These are phyloP conservation scores for Cupressus sempervirens DNA, from an alignment of 75 land plant species.

Conservation along the genomic window DNA sequence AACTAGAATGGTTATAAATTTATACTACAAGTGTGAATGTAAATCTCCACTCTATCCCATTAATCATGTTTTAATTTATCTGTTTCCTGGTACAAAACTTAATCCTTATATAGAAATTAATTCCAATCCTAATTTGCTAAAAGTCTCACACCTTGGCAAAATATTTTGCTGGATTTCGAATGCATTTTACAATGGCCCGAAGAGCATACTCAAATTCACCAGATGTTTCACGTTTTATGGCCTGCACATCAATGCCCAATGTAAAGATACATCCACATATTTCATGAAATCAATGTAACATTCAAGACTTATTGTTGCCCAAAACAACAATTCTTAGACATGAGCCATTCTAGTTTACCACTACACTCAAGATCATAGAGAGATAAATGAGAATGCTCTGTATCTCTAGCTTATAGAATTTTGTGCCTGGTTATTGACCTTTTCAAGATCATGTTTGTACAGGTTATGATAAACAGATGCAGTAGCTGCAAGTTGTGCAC, in stretches of 20 bases:
- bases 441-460: slow-evolving; percentile 48
- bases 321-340: neutral
- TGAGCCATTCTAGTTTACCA: neutral
- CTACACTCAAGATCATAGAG: neutral
- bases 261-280: neutral
- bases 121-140: neutral
- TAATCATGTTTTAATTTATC: neutral
- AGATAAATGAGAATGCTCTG: neutral
- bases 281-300: neutral
- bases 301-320: neutral
- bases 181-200: slow-evolving; percentile 39
- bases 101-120: neutral
- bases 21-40: neutral
- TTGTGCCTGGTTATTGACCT: slow-evolving; percentile 29
- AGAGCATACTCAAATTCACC: slow-evolving; percentile 61
- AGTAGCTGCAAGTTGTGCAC: slow-evolving; percentile 66
- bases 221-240: slow-evolving; percentile 60
- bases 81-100: neutral
- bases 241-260: slow-evolving; percentile 27
- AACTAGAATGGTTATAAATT: neutral
- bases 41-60: neutral
- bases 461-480: slow-evolving; percentile 37
- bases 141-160: slow-evolving; percentile 63
- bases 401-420: neutral
- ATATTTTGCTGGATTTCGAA: slow-evolving; percentile 55